Percentiles rank a stretch among this genome's conserved stretches.
Evolutionary conservation across 495 filamentous ascomycete species (phyloP).

Genomic region (Lineolata rhizophorae): DNA sequence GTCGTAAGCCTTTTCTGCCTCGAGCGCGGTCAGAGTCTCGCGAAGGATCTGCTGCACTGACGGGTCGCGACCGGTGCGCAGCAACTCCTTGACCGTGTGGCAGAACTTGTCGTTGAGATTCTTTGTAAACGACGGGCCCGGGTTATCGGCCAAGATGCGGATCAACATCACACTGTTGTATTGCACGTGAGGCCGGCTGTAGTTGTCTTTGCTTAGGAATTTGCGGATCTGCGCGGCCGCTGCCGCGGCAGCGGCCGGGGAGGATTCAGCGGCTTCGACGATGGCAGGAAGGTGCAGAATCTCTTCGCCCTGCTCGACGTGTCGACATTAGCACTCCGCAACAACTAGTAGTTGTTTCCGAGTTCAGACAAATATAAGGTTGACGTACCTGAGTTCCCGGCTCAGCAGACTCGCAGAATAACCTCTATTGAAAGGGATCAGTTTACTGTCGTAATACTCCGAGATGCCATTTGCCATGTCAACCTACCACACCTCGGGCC

Average conservation of each 20-base stretch:
- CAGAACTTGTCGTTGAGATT: slow-evolving; percentile 72
- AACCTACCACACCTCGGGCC: no score
- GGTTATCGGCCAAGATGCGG: slow-evolving; percentile 82
- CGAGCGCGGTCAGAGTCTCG: slow-evolving; percentile 63
- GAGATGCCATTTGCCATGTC: no score
- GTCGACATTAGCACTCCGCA: no score
- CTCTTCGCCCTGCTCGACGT: slow-evolving; percentile 73
- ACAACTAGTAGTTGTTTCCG: no score
- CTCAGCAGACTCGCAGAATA: no score
- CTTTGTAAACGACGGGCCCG: slow-evolving; percentile 67
- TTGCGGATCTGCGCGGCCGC: slow-evolving; percentile 60
- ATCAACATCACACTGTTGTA: slow-evolving; percentile 96
- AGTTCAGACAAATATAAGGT: no score
- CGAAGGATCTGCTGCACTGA: slow-evolving; percentile 65
- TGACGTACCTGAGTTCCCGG: no score
- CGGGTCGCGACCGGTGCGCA: slow-evolving; percentile 47
- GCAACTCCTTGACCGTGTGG: slow-evolving; percentile 47
- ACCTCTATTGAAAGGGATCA: no score
- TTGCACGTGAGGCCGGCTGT: slow-evolving; percentile 42
- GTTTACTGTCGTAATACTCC: no score
- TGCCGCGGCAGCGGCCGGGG: slow-evolving; percentile 59
- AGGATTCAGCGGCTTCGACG: slow-evolving; percentile 86
- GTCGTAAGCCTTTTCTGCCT: slow-evolving; percentile 44
- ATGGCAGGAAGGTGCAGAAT: slow-evolving; percentile 85
- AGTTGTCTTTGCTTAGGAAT: slow-evolving; percentile 49